Base-by-base conservation (phyloP, 129 eudicot genomes). In the Erigeron canadensis region DNA sequence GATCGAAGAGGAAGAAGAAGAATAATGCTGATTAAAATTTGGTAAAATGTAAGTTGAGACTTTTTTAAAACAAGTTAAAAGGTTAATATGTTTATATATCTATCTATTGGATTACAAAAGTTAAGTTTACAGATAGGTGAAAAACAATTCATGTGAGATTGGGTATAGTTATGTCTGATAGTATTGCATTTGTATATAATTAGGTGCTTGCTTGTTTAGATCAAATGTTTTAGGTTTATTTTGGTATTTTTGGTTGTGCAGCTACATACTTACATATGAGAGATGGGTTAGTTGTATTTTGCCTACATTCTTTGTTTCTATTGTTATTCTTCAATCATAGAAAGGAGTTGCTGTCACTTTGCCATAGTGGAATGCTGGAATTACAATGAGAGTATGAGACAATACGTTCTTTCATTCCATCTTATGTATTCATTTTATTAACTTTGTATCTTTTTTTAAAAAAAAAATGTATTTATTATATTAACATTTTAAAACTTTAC, bases 1-100 rank as follows among this genome's bases (percentile, higher is more conserved):
- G 85, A 48, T 86, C 95, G 16, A 80, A 86, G 72, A 85, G 88
- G 82, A 89, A 82, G 77, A 82, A 75, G 42, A 87, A 74, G 83
- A 81, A 75, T 16, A 61, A 57, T 69, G 77, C 39, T 19, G 95
- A 88, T 53, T 71, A 47, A 51, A 47, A 9, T 8, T 9, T 62
- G 67, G 16, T 38, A 37, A 62, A 21, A 13, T 62, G 21, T 16
- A 19, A 37, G 8, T 5, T 13, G 6, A 53, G 16, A 0, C 1
- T 17, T 55, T 8, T 19, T 56, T 19, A 9, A 21, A 56, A 1
- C 4, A 4, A 22, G 21, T 51, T 2, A 21, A 13, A 55, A 55
- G 21, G 10, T 0, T 57, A 4, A 19, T 8, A 38, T 11, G 50
- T 50, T 50, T 57, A 23, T 57, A 23, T 11, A 57, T 57, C 37